Evolutionary conservation across 257 asterid species (phyloP), one percentile per base, ranked within the genome.

Genomic region (Forsythia viridissima): DNA sequence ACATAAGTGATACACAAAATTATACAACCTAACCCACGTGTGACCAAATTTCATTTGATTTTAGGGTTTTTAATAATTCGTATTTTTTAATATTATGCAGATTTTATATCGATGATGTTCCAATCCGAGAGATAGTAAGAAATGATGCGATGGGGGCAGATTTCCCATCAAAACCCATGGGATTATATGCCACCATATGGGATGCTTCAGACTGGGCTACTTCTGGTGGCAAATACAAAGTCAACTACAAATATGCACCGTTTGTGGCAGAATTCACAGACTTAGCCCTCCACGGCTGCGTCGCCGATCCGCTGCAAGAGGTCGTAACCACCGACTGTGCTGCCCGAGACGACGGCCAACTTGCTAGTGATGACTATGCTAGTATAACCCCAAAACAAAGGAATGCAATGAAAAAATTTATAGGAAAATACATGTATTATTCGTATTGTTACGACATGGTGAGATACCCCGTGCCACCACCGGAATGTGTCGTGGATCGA

Each of bases 181-280:
- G 90, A 40, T 66, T 94, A 43, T 94, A 90, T 63, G 99, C 99
- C 41, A 94, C 99, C 24, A 93, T 93, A 63, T 94, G 99, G 99
- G 99, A 94, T 70, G 99, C 94, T 21, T 94, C 99, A 0, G 97
- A 89, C 44, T 94, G 99, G 99, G 99, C 99, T 42, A 94, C 99
- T 41, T 93, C 98, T 3, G 98, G 98, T 4, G 99, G 99, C 65
- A 89, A 84, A 66, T 93, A 93, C 79, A 87, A 80, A 74, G 84
- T 87, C 21, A 92, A 94, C 83, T 94, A 94, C 90, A 90, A 93
- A 67, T 94, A 91, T 72, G 94, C 98, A 70, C 99, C 99, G 12
- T 94, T 94, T 55, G 85, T 92, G 37, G 95, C 95, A 3, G 90
- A 94, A 74, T 94, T 94, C 72, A 88, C 91, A 44, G 97, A 93